Evolutionary conservation across 1,284 basidiomycete species (phyloP).

Genomic region (Hypsizygus ulmarius): DNA sequence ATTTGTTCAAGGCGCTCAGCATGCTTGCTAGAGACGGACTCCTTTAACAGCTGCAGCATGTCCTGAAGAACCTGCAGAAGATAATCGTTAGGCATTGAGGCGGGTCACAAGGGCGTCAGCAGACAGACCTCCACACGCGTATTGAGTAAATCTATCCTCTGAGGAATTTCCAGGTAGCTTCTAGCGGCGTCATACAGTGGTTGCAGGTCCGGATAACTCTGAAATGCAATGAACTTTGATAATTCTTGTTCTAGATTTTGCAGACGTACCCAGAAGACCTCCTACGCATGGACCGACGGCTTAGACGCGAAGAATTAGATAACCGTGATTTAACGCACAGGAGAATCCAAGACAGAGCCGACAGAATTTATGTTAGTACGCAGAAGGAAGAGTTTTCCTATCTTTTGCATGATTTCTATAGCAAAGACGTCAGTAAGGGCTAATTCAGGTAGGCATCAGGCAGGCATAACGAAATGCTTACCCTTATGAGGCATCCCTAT

Average conservation of each 20-base stretch:
- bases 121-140: slow-evolving; percentile 81
- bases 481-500: slow-evolving; percentile 85
- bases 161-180: slow-evolving; percentile 92
- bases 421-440: slow-evolving; percentile 4
- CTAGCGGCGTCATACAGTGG: slow-evolving; percentile 92
- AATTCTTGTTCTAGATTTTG: not conserved
- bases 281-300: slow-evolving; percentile 42
- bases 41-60: slow-evolving; percentile 94
- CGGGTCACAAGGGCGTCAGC: not conserved
- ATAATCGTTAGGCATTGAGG: not conserved
- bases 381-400: slow-evolving; percentile 91
- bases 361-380: slow-evolving; percentile 95
- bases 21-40: slow-evolving; percentile 89
- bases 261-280: slow-evolving; percentile 88
- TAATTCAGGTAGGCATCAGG: not conserved
- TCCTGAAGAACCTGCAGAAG: slow-evolving; percentile 82
- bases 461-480: slow-evolving; percentile 27
- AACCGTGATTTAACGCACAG: slow-evolving; percentile 50
- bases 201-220: slow-evolving; percentile 92
- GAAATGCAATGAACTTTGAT: slow-evolving; percentile 10
- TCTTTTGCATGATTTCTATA: slow-evolving; percentile 95
- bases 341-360: slow-evolving; percentile 92
- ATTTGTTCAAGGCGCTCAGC: slow-evolving; percentile 94
- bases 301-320: slow-evolving; percentile 2
- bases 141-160: slow-evolving; percentile 91